Evolutionary conservation across 176 grass and related monocot genomes (phyloP), one percentile per base, ranked within the genome.

Genomic region (Phragmites australis): DNA sequence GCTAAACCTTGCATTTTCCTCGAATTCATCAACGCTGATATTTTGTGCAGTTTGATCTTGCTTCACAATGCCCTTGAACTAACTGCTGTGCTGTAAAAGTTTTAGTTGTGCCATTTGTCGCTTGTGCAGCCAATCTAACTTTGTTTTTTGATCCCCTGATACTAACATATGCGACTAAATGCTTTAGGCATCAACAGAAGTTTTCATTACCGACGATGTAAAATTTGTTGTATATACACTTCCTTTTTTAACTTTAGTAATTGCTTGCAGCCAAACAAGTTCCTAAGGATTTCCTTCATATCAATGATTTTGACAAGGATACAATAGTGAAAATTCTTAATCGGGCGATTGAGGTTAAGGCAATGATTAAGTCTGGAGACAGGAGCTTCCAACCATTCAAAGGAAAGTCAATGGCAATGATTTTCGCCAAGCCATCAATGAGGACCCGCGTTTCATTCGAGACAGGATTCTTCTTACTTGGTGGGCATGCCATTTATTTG

Each of bases 391-490:
- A 91, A 45, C 96, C 96, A 0, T 99, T 99, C 78, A 91, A 95
- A 82, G 96, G 96, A 19, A 99, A 84, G 78, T 89, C 92, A 46
- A 99, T 99, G 96, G 96, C 96, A 37, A 95, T 99, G 96, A 88
- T 99, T 59, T 95, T 99, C 86, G 86, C 96, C 58, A 99, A 99
- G 78, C 96, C 96, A 42, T 99, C 92, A 19, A 99, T 99, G 92
- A 90, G 96, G 44, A 95, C 96, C 63, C 88, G 92, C 86, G 96
- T 99, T 70, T 99, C 96, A 68, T 99, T 99, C 64, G 96, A 99
- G 76, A 91, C 96, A 12, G 96, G 96, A 63, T 99, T 99, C 62
- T 93, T 93, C 67, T 88, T 95, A 77, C 92, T 99, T 72, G 96
- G 96, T 22, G 96, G 96, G 9, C 96, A 95, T 91, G 96, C 92